These are phyloP conservation scores for Coniochaeta pulveracea DNA, from an alignment of 2,329 filamentous ascomycete species.

Conservation along the genomic window DNA sequence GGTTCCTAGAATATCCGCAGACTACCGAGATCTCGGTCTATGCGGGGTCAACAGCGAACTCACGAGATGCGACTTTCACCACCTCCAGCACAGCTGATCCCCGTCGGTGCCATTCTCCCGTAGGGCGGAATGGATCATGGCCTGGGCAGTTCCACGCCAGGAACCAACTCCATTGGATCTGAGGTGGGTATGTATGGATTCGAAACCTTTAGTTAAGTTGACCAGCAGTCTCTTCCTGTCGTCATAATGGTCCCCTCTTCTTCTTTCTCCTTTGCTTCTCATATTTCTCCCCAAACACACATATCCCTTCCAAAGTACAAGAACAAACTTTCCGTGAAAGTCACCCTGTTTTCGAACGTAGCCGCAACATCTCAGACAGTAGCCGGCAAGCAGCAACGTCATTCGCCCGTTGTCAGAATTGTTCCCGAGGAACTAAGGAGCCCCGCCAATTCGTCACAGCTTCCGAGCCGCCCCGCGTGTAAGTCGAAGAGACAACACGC, in stretches of 20 bases:
- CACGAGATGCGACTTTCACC: not conserved
- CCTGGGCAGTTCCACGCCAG: slow-evolving; percentile 1
- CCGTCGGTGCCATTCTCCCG: not conserved
- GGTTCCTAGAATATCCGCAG: slow-evolving; percentile 1
- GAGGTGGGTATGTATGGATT: not conserved
- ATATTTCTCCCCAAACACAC: not conserved
- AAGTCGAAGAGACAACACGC: not conserved
- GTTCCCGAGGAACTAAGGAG: slow-evolving; percentile 1
- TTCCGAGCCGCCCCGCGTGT: slow-evolving; percentile 3
- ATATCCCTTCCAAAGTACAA: not conserved
- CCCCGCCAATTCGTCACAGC: slow-evolving; percentile 1
- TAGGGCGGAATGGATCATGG: not conserved
- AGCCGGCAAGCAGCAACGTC: not conserved
- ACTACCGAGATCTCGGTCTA: not conserved
- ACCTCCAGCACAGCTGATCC: slow-evolving; percentile 1
- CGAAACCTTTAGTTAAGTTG: slow-evolving; percentile 1
- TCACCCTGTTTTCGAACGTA: too few species aligned
- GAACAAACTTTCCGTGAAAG: not conserved
- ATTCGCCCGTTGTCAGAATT: slow-evolving; percentile 1
- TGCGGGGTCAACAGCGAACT: not conserved
- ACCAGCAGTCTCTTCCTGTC: too few species aligned
- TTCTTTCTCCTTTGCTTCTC: not conserved
- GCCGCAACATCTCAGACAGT: too few species aligned
- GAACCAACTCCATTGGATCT: not conserved
- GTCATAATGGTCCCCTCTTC: not conserved